Percentiles rank a stretch among this genome's conserved stretches.
phyloP scores from a whole-genome alignment of 495 filamentous ascomycete species.

The Daldinia grandis region DNA sequence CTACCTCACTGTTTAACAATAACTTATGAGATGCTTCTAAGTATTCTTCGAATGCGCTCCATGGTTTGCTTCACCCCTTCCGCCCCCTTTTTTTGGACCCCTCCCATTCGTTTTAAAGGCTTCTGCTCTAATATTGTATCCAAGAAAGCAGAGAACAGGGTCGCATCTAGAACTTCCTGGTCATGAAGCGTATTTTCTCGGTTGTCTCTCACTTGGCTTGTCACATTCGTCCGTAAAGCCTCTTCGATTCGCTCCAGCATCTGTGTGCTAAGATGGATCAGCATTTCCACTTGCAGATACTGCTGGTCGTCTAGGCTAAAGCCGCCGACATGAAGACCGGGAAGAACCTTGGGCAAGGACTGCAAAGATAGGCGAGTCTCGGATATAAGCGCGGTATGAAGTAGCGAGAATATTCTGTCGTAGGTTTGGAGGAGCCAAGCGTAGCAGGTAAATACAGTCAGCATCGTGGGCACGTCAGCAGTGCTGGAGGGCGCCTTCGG shows the following conservation, averaged over 20 bases:
- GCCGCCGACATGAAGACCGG: background rate
- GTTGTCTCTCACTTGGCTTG: too few species aligned
- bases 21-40: background rate
- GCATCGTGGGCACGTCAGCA: background rate
- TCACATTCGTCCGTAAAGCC: too few species aligned
- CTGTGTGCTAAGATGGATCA: too few species aligned
- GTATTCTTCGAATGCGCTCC: background rate
- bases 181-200: too few species aligned
- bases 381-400: background rate
- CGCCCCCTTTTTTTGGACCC: background rate
- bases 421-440: background rate
- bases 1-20: too few species aligned
- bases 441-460: background rate
- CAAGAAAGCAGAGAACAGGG: background rate
- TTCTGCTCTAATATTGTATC: background rate
- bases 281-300: too few species aligned
- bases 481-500: background rate
- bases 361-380: background rate
- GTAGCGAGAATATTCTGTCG: background rate
- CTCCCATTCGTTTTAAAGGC: background rate
- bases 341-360: background rate
- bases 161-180: background rate
- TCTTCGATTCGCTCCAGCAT: too few species aligned
- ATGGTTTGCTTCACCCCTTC: background rate
- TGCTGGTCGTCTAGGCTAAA: background rate